Evolutionary conservation across 1,139 yeast species (phyloP), one percentile per base, ranked within the genome.

Genomic region (Suhomyces maxii): DNA sequence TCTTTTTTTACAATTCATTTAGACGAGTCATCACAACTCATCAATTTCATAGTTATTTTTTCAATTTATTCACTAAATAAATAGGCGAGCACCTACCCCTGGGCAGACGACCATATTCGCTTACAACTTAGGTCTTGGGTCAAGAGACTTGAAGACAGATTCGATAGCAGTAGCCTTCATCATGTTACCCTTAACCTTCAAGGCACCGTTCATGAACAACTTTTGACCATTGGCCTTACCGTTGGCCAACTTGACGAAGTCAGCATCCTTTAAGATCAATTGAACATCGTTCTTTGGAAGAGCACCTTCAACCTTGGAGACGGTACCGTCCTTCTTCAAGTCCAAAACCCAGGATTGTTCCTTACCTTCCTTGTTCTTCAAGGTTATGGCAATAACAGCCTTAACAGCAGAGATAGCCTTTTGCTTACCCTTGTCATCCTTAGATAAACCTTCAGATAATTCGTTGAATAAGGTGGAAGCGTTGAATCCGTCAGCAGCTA

Each of bases 111-210:
- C 31, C 36, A 12, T 6, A 12, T 10, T 26, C 37, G 26, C 58
- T 59, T 69, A 72, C 58, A 72, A 72, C 68, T 75, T 75, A 50
- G 80, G 66, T 66, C 72, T 72, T 46, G 84, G 83, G 59, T 78
- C 83, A 46, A 86, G 79, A 46, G 80, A 69, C 75, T 85, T 85
- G 71, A 88, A 79, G 42, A 88, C 83, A 41, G 79, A 69, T 69
- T 88, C 95, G 53, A 87, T 81, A 51, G 83, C 79, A 47, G 91
- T 82, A 51, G 95, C 95, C 77, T 89, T 88, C 91, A 86, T 86
- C 73, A 88, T 85, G 72, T 88, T 87, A 60, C 96, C 96, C 76
- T 83, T 86, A 56, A 88, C 84, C 78, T 88, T 88, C 68, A 88
- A 79, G 68, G 85, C 86, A 47, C 96, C 96, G 61, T 80, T 74